Percentiles rank a stretch among this genome's conserved stretches.
Evolutionary conservation across 768 basidiomycete species (phyloP).

Genomic region (Postia placenta): DNA sequence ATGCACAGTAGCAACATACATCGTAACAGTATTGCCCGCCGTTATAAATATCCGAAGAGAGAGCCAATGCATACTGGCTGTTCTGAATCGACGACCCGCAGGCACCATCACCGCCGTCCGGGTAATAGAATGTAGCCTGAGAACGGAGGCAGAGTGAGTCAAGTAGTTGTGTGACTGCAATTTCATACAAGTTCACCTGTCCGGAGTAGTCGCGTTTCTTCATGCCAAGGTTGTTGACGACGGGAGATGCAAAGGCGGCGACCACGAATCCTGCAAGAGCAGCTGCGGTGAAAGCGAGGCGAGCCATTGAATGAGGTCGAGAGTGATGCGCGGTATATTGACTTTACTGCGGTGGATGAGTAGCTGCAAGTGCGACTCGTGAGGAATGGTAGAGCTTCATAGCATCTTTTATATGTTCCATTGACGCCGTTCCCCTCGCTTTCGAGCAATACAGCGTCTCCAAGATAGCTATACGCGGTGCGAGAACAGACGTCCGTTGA

Average conservation of each 20-base stretch:
- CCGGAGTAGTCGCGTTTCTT: slow-evolving; percentile 46
- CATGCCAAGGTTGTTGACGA: slow-evolving; percentile 31
- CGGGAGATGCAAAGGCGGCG: slow-evolving; percentile 40
- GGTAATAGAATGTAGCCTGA: too few relatives aligned
- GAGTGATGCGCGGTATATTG: not conserved
- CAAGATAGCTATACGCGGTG: too few relatives aligned
- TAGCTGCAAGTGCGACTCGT: not conserved
- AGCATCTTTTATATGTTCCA: not conserved
- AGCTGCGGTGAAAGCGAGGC: slow-evolving; percentile 29
- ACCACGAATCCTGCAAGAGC: slow-evolving; percentile 38
- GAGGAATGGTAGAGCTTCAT: not conserved
- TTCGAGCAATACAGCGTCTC: too few relatives aligned
- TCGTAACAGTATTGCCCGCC: slow-evolving; percentile 52
- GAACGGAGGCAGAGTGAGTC: slow-evolving; percentile 20
- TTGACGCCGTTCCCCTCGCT: not conserved
- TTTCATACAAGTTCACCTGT: slow-evolving; percentile 45
- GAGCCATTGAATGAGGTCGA: slow-evolving; percentile 28
- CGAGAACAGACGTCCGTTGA: too few relatives aligned
- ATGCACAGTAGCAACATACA: slow-evolving; percentile 26
- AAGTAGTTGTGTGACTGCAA: not conserved
- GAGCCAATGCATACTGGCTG: slow-evolving; percentile 54
- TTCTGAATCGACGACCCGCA: slow-evolving; percentile 49
- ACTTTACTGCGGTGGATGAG: not conserved
- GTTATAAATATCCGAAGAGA: slow-evolving; percentile 48
- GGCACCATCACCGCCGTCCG: slow-evolving; percentile 52